Evolutionary conservation across 129 eudicot genomes (phyloP), one percentile per base, ranked within the genome.

Genomic region (Erigeron canadensis): DNA sequence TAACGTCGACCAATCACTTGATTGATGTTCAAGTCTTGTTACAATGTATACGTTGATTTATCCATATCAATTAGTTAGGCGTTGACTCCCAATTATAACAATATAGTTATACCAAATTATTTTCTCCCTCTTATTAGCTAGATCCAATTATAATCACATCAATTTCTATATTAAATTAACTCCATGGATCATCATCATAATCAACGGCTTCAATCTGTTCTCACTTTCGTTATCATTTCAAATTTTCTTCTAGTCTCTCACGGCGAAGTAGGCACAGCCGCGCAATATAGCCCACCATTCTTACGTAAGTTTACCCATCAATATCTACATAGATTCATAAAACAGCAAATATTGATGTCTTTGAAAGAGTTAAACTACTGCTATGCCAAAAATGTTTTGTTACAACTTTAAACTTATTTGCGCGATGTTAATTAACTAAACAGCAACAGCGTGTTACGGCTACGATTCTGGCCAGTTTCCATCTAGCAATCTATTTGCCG

Each of bases 381-480:
- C 34, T 28, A 28, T 28, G 34, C 34, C 34, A 28, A 28, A 28
- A 2, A 28, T 28, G 34, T 28, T 28, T 28, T 28, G 34, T 28
- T 28, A 28, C 1, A 28, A 2, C 34, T 28, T 28, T 28, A 28
- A 28, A 28, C 3, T 28, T 28, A 1, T 1, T 28, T 3, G 34
- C 34, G 34, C 34, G 34, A 2, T 28, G n/a, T 18, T 43, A 22
- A 4, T 23, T 12, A 8, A 41, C 62, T 12, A 28, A 65, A 65
- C 61, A 86, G 91, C 96, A 4, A 86, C 96, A 0, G 64, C 78
- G 58, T 89, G 96, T 71, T 78, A 77, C 10, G 87, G 89, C 5
- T n/a, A 22, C 10, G 89, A 86, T 46, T 79, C 85, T 4, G 70
- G 80, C 59, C 96, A 89, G 65, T 89, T 89, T 16, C 96, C 96